Evolutionary conservation across 306 rosid species (phyloP), one percentile per base, ranked within the genome.

Genomic region (Ceratonia siliqua): DNA sequence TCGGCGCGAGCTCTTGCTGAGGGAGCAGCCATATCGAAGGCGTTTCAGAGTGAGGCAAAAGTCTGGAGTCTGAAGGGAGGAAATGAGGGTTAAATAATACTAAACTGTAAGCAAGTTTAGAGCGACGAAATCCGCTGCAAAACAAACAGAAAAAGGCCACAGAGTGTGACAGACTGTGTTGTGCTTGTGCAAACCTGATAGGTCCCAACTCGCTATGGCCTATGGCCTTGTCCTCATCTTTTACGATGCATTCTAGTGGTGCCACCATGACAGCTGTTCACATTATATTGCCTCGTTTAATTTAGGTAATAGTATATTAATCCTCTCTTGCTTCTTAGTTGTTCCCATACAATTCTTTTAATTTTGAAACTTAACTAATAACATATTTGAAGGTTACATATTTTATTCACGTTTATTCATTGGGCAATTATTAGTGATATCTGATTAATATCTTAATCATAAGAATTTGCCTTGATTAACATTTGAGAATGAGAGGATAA

Each of bases 1-100:
- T 79, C 74, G 25, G 73, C 50, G 8, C 78, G 82, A 32, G 69
- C 25, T 64, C 82, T 79, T 36, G 82, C 32, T 32, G 42, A 28
- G 5, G 65, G 64, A 42, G 67, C 35, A 17, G 78, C 78, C 82
- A 79, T 79, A 5, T 58, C 28, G 24, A 35, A 28, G 56, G 8
- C 18, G 52, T 50, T 42, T 50, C 17, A 5, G 13, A 28, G 65
- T 5, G 24, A 22, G 41, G 14, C 17, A 22, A 42, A 46, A 50
- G 13, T 45, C 56, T 4, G 24, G 9, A 46, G 0, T 30, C 17
- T 5, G 18, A 48, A 2, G 48, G 6, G 30, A 32, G 43, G 5
- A 18, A 5, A 20, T 36, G 49, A 36, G 49, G 20, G 32, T 20
- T 49, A 28, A 42, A 13, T n/a, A 46, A 12, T 18, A 33, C 20